Conservation (phyloP, 768 basidiomycete genomes). For the Sarcodon sp. region DNA sequence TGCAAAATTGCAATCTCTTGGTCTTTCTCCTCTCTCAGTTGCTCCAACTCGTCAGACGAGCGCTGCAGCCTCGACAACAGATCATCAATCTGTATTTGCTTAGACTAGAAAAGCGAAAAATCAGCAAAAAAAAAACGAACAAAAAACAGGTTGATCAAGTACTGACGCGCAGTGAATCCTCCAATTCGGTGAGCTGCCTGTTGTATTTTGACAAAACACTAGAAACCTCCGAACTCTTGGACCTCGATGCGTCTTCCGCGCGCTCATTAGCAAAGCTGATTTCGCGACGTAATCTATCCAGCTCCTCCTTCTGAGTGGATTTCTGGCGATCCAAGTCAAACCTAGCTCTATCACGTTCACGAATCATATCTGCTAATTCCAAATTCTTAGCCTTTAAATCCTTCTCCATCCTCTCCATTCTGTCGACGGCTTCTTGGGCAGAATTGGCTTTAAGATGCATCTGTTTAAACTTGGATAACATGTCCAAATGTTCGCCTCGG, state of each 20-base stretch:
- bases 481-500: constrained; percentile 92
- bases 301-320: constrained; percentile 88
- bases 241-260: constrained; percentile 86
- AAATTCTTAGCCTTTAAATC: constrained; percentile 98
- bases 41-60: constrained; percentile 64
- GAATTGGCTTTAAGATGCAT: constrained; percentile 97
- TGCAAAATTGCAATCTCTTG: constrained; percentile 93
- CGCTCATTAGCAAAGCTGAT: constrained; percentile 93
- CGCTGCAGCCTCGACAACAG: constrained; percentile 71
- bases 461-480: constrained; percentile 94
- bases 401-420: constrained; percentile 98
- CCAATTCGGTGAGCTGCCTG: constrained; percentile 90
- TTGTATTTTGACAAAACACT: constrained; percentile 86
- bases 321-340: constrained; percentile 94
- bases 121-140: constrained; percentile 1
- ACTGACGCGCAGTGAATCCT: constrained; percentile 82
- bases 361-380: constrained; percentile 97
- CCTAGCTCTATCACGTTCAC: constrained; percentile 90
- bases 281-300: constrained; percentile 86
- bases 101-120: constrained; percentile 39
- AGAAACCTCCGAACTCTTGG: constrained; percentile 90
- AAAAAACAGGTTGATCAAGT: background rate
- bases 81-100: constrained; percentile 96
- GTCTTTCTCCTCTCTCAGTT: constrained; percentile 88
- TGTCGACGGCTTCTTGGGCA: constrained; percentile 94